Base-by-base conservation (phyloP, 1,284 basidiomycete species). In the Trichosporon faecale region DNA sequence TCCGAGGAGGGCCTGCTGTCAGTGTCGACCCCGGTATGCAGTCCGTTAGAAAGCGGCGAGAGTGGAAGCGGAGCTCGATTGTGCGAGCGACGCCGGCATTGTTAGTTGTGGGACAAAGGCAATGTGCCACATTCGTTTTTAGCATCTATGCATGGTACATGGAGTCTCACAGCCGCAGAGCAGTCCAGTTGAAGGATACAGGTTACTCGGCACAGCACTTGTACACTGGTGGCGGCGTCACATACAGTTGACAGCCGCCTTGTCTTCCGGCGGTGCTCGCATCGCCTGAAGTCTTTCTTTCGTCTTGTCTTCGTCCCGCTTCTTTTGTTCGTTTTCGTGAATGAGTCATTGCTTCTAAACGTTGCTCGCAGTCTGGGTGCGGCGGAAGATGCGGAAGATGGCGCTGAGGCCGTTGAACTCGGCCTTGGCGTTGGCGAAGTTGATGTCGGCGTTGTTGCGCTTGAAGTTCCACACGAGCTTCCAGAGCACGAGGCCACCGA, bases 381-480 rank as follows among this genome's bases (percentile, higher is more conserved):
- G 67, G n/a, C 57, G 57, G 73, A 74, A 74, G 29, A 74, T 66
- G 52, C 67, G 66, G 68, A 74, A 72, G 46, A 74, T 18, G 6
- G 67, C 70, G 46, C 66, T 66, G 65, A 74, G 70, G 5, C 70
- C 70, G 2, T 69, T 57, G 27, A 74, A 74, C 68, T 74, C 73
- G 64, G 65, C 60, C 70, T 74, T 74, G 65, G 73, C 73, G 55
- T 66, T 70, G 64, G 68, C 31, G 52, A 67, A 82, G 66, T 73
- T 82, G 72, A 84, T 82, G 67, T 82, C 82, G 14, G 76, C 77
- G 67, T 82, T 80, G 65, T 77, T 76, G 72, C 83, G 83, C 78
- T 84, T 84, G 75, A 78, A 84, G 69, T 83, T 80, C 83, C 83
- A 83, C 44, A 81, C 78, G 35, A 77, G 74, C 75, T 82, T 82